phyloP scores from a whole-genome alignment of 2,329 filamentous ascomycete genomes.

The Hypoxylon rubiginosum region DNA sequence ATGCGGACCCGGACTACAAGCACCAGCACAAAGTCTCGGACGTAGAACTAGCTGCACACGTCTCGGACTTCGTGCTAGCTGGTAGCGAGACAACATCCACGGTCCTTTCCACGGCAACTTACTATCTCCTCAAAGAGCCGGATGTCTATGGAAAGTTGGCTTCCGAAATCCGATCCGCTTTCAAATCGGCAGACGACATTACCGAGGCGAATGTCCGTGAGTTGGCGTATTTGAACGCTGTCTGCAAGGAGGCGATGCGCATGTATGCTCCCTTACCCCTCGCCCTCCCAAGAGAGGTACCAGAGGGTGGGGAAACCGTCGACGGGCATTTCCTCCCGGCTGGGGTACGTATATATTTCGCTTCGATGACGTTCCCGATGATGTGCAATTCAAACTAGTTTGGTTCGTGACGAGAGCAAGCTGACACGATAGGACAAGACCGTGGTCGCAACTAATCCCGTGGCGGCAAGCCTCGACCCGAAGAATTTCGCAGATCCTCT shows the following conservation, averaged over 20 bases:
- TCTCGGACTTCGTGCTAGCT: conserved; percentile 22
- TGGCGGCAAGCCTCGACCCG: conserved; percentile 36
- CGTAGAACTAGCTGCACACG: conserved; percentile 21
- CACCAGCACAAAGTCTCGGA: conserved; percentile 17
- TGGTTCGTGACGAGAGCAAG: not conserved
- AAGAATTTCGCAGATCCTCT: conserved; percentile 30
- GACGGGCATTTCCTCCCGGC: conserved; percentile 39
- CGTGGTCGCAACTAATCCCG: conserved; percentile 37
- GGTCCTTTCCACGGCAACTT: conserved; percentile 10
- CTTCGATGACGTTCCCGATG: not conserved
- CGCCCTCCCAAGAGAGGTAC: conserved; percentile 33
- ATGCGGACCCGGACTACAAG: conserved; percentile 15
- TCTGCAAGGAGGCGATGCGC: conserved; percentile 34
- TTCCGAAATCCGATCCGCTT: conserved; percentile 8
- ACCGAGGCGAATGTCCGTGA: conserved; percentile 21
- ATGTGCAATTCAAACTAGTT: not conserved
- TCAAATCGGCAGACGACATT: conserved; percentile 12
- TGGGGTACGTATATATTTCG: conserved; percentile 33
- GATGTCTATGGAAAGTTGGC: not conserved
- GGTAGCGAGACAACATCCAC: conserved; percentile 26
- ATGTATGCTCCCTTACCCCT: conserved; percentile 40
- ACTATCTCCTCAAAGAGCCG: conserved; percentile 15
- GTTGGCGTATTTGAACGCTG: conserved; percentile 33
- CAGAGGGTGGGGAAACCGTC: conserved; percentile 28
- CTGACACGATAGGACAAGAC: conserved; percentile 31